Percentiles rank a stretch among this genome's conserved stretches.
Conservation (phyloP, 2,329 filamentous ascomycete genomes). For the Cercospora canescens region DNA sequence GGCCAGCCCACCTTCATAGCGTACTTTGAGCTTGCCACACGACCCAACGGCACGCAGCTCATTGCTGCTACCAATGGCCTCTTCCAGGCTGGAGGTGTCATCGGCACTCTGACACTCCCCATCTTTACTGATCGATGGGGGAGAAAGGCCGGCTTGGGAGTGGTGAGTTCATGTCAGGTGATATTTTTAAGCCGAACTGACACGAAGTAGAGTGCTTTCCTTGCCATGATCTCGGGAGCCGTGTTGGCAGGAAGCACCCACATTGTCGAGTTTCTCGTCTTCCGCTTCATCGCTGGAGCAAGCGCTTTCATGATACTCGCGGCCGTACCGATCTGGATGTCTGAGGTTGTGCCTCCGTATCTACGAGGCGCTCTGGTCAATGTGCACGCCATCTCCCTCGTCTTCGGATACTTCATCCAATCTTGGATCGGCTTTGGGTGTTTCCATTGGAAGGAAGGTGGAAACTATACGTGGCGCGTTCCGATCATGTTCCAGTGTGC, state of each 20-base stretch:
- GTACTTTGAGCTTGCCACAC: conserved; percentile 27
- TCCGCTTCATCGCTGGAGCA: conserved; percentile 36
- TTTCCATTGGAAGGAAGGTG: conserved; percentile 21
- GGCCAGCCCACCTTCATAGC: conserved; percentile 25
- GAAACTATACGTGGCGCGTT: conserved; percentile 21
- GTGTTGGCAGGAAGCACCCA: conserved; percentile 26
- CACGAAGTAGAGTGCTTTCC: conserved; percentile 18
- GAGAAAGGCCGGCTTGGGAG: conserved; percentile 19
- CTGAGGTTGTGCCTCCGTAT: conserved; percentile 36
- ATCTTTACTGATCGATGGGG: conserved; percentile 24
- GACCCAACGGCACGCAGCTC: conserved; percentile 21
- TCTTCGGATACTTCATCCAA: conserved; percentile 21
- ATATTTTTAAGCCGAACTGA: neutral
- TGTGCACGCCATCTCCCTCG: conserved; percentile 33
- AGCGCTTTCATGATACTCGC: conserved; percentile 35
- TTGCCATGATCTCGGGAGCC: conserved; percentile 34
- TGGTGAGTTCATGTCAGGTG: conserved; percentile 4
- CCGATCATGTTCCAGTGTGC: conserved; percentile 20
- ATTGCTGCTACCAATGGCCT: conserved; percentile 26
- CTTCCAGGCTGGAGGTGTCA: conserved; percentile 25
- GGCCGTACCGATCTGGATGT: conserved; percentile 39
- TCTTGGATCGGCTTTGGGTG: conserved; percentile 23
- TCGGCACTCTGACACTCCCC: conserved; percentile 22
- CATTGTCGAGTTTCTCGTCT: conserved; percentile 33
- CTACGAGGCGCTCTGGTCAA: conserved; percentile 38